Base-by-base conservation (phyloP, 1,139 yeast genomes). In the Sugiyamaella sp. region DNA sequence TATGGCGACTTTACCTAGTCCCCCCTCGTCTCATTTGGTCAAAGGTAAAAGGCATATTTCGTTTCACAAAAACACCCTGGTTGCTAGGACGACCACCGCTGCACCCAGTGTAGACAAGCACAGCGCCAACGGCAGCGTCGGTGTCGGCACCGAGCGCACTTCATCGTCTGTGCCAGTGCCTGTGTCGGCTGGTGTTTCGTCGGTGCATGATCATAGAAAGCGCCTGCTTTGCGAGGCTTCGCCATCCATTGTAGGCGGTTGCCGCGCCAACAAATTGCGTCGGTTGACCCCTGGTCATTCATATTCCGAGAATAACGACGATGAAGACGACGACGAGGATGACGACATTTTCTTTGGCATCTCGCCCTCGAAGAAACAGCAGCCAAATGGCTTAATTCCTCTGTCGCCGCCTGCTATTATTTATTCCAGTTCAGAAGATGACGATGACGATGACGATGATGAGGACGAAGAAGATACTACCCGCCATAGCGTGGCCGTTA, bases 291-390 rank as follows among this genome's bases (percentile, higher is more conserved):
- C 55, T 14, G 50, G 46, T 10, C 43, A 48, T 46, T 49, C 55
- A 24, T 41, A 38, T 35, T 53, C 54, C 10, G 60, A 54, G 37
- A 52, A 53, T 17, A 53, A 56, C 20, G 57, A 54, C 9, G 58
- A 57, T 1, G 58, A 55, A 3, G 60, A 57, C 37, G 57, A 57
- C 33, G 60, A 57, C 32, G 57, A 57, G 37, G 60, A 57, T 38
- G 60, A 57, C 42, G 52, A 56, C 48, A 42, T 52, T 17, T 55
- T 53, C 35, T 55, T 51, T 33, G 58, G 58, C 17, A 51, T 53
- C 27, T 46, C 55, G 3, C 33, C 50, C 8, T 32, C 40, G 17
- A 38, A 38, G 29, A 46, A 38, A 22, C 39, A 38, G n/a, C 43
- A 35, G 16, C 19, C 16, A 14, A 25, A 22, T 35, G 35, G 42